These are phyloP conservation scores for Aureobasidium lini DNA, from an alignment of 2,329 filamentous ascomycete species.

Conservation along the genomic window DNA sequence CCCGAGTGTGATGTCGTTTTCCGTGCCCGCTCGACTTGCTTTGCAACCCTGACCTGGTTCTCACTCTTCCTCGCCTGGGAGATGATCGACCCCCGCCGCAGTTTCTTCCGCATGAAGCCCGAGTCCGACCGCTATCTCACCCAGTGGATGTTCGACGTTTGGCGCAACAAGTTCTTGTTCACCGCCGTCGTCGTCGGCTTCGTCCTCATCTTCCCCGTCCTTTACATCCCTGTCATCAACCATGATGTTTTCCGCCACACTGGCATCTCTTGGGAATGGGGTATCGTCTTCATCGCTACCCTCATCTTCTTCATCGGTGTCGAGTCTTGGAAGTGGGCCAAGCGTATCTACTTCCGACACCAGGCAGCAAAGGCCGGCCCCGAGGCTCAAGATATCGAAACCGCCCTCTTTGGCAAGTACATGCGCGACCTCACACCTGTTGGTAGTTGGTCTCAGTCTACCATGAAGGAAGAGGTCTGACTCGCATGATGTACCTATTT, in stretches of 20 bases:
- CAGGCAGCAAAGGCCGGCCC: slow-evolving; percentile 10
- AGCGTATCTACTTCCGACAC: slow-evolving; percentile 48
- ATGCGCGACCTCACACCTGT: slow-evolving; percentile 10
- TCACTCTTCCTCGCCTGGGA: slow-evolving; percentile 73
- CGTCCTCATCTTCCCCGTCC: slow-evolving; percentile 38
- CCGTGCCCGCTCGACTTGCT: slow-evolving; percentile 64
- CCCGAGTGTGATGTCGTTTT: slow-evolving; percentile 56
- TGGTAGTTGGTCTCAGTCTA: neutral
- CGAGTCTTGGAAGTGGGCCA: slow-evolving; percentile 61
- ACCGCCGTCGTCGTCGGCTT: slow-evolving; percentile 38
- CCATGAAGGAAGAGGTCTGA: neutral
- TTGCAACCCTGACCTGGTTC: slow-evolving; percentile 69
- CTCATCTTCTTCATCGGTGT: slow-evolving; percentile 56
- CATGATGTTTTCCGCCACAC: slow-evolving; percentile 58
- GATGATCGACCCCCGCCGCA: slow-evolving; percentile 63
- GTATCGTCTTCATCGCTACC: slow-evolving; percentile 54
- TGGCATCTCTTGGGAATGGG: slow-evolving; percentile 63
- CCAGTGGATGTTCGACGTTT: slow-evolving; percentile 61
- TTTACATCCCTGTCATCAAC: slow-evolving; percentile 63
- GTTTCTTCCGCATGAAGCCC: slow-evolving; percentile 68
- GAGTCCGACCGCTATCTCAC: slow-evolving; percentile 53
- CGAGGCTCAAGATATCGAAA: slow-evolving; percentile 16
- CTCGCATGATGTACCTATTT: neutral
- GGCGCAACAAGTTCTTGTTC: slow-evolving; percentile 61
- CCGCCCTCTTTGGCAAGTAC: slow-evolving; percentile 16